These are phyloP conservation scores for Dendrothele bispora DNA, from an alignment of 768 basidiomycete genomes.

Conservation along the genomic window DNA sequence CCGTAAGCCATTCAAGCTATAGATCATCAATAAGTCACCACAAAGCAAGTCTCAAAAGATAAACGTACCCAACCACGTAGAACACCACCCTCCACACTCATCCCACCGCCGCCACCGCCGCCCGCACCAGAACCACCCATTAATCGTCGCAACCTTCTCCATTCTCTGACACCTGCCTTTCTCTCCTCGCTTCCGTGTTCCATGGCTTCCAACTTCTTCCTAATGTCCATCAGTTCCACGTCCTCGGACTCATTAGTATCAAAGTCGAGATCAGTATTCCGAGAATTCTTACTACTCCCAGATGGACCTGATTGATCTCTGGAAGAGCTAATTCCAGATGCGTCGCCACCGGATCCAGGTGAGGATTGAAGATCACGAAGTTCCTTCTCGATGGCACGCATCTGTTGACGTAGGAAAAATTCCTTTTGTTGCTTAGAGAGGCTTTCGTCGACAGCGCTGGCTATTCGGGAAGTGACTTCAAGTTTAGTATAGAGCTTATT, in stretches of 20 bases:
- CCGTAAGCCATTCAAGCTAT: conserved; percentile 88
- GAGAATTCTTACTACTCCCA: conserved; percentile 14
- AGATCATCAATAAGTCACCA: conserved; percentile 6
- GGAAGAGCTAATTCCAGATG: too few species aligned
- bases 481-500: conserved; percentile 75
- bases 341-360: conserved; percentile 5
- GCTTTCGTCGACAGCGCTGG: conserved; percentile 76
- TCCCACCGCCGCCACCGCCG: conserved; percentile 30
- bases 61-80: conserved; percentile 74
- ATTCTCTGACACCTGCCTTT: conserved; percentile 80
- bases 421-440: conserved; percentile 90
- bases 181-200: conserved; percentile 74
- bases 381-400: conserved; percentile 78
- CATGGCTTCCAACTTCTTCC: conserved; percentile 73
- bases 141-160: conserved; percentile 71
- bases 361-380: conserved; percentile 50
- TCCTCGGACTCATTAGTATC: conserved; percentile 82
- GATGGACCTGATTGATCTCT: too few species aligned
- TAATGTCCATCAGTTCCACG: conserved; percentile 72
- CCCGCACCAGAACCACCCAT: conserved; percentile 5
- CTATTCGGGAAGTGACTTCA: conserved; percentile 81
- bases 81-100: conserved; percentile 89
- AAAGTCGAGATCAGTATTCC: conserved; percentile 46
- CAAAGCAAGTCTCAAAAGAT: conserved; percentile 2
- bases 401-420: conserved; percentile 81